A percentile compares a stretch with the other conserved stretches of the same genome.
These are phyloP conservation scores for Acanthamoeba culbertsoni DNA, from an alignment of 208 protist genomes.

Conservation along the genomic window DNA sequence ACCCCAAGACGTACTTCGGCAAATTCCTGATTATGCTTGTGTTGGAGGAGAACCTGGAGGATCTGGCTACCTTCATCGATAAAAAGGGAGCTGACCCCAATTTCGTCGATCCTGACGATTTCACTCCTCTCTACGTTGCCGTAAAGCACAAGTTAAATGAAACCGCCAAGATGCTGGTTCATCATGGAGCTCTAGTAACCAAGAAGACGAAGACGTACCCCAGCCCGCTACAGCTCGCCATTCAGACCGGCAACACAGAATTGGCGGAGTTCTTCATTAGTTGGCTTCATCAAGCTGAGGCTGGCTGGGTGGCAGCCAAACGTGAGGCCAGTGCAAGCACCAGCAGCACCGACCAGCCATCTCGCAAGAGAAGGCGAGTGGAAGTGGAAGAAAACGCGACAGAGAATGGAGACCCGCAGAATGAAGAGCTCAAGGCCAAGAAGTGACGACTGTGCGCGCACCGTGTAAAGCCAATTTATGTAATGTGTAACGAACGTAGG, in stretches of 20 bases:
- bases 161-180: not conserved
- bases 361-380: conserved; percentile 19
- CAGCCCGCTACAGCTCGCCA: conserved; percentile 7
- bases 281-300: not conserved
- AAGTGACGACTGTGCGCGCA: not conserved
- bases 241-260: not conserved
- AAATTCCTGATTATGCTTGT: conserved; percentile 40
- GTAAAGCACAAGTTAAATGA: conserved; percentile 30
- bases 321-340: not conserved
- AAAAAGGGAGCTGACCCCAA: conserved; percentile 30
- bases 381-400: not conserved
- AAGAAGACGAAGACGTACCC: conserved; percentile 43
- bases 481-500: too few relatives aligned
- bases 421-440: not conserved
- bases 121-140: conserved; percentile 45
- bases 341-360: not conserved
- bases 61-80: not conserved
- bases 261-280: not conserved
- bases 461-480: too few relatives aligned
- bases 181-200: conserved; percentile 7
- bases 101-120: conserved; percentile 31
- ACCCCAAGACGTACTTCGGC: conserved; percentile 30
- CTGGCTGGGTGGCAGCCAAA: not conserved
- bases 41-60: conserved; percentile 34
- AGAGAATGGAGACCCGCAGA: not conserved